Conservation (phyloP, 2,329 filamentous ascomycete species). For the Neofusicoccum umdonicola region DNA sequence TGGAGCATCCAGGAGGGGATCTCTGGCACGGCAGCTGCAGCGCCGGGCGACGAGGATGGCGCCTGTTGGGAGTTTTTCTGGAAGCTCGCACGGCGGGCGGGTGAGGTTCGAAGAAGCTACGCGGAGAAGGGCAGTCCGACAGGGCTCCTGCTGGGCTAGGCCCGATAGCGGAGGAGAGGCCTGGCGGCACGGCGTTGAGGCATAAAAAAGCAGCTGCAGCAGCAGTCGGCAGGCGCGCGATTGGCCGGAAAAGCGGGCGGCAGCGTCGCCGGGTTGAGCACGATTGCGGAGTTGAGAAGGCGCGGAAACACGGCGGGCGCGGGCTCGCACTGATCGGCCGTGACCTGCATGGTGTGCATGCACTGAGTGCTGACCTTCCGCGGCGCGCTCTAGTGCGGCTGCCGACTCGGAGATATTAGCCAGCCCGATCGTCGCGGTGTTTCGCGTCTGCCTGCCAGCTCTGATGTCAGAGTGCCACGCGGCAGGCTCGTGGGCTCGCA, state of each 20-base stretch:
- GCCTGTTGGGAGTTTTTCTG: background rate
- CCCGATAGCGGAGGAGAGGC: slow-evolving; percentile 2
- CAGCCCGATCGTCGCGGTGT: background rate
- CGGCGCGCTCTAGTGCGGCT: background rate
- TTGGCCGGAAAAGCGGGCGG: background rate
- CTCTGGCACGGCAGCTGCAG: background rate
- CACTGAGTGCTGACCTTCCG: background rate
- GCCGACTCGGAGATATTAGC: background rate
- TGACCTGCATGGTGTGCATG: background rate
- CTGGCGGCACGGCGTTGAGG: background rate
- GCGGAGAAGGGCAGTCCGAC: background rate
- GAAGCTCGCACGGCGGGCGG: background rate
- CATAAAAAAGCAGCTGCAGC: background rate
- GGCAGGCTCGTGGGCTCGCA: background rate
- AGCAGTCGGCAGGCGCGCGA: background rate
- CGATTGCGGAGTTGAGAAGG: background rate
- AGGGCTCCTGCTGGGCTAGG: background rate
- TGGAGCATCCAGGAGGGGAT: background rate
- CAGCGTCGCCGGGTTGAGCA: background rate
- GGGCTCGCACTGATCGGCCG: background rate
- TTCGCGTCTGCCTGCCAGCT: background rate
- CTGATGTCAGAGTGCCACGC: slow-evolving; percentile 13
- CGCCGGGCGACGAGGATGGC: background rate
- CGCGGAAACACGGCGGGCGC: background rate
- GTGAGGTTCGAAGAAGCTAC: slow-evolving; percentile 10